Evolutionary conservation across 2,329 filamentous ascomycete genomes (phyloP).

Genomic region (Alternaria ventricosa): DNA sequence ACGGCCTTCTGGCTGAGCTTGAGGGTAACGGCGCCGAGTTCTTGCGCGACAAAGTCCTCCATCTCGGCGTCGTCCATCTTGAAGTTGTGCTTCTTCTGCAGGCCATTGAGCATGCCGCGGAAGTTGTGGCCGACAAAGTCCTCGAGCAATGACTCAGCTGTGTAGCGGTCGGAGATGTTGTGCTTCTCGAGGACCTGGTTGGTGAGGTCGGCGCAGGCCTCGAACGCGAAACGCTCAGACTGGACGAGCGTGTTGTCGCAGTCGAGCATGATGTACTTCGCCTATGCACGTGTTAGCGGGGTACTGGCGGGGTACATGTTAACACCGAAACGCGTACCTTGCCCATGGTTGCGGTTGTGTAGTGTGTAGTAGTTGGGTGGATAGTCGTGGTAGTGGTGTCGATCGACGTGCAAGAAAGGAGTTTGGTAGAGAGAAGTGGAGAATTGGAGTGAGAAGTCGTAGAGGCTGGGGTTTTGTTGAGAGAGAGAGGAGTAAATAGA

Average conservation of each 20-base stretch:
- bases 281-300: constrained; percentile 38
- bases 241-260: constrained; percentile 91
- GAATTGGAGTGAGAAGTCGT: constrained; percentile 12
- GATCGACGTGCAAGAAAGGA: constrained; percentile 21
- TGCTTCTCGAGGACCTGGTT: constrained; percentile 80
- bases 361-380: constrained; percentile 8
- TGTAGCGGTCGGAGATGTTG: constrained; percentile 72
- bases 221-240: constrained; percentile 88
- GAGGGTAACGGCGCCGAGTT: constrained; percentile 83
- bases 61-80: constrained; percentile 71
- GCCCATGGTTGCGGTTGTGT: constrained; percentile 38
- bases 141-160: constrained; percentile 75
- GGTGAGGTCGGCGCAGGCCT: constrained; percentile 86
- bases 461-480: constrained; percentile 29
- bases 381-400: constrained; percentile 15
- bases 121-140: constrained; percentile 96
- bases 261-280: constrained; percentile 61
- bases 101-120: constrained; percentile 82
- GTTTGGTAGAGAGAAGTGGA: constrained; percentile 4
- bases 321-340: constrained; percentile 27
- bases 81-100: constrained; percentile 79
- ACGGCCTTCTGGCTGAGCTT: constrained; percentile 73
- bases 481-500: constrained; percentile 31
- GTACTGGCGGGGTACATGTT: constrained; percentile 23
- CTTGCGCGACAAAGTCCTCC: constrained; percentile 74